Percentiles rank a stretch among this genome's conserved stretches.
Evolutionary conservation across 495 filamentous ascomycete genomes (phyloP).

Genomic region (Lindgomyces ingoldianus): DNA sequence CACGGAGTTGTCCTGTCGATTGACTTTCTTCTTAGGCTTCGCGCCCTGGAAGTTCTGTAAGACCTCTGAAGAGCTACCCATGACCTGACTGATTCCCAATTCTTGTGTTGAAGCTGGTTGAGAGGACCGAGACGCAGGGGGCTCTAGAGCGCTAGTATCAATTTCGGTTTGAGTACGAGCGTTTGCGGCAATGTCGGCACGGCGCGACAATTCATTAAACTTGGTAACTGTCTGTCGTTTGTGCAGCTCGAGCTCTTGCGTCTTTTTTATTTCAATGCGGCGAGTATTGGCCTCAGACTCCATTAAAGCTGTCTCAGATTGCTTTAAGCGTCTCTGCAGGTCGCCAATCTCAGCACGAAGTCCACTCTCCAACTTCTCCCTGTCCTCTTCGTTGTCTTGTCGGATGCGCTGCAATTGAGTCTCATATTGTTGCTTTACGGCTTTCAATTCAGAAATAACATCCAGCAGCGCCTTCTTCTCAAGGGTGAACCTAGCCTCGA

Average conservation of each 20-base stretch:
- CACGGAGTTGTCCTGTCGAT: constrained; percentile 22
- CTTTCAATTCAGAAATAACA: background rate
- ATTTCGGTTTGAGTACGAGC: background rate
- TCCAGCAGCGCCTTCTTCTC: constrained; percentile 12
- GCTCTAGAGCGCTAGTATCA: background rate
- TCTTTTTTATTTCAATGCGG: background rate
- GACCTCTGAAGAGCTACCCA: background rate
- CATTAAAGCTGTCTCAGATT: background rate
- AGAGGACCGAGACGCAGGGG: background rate
- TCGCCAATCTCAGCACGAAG: constrained; percentile 3
- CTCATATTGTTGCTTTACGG: background rate
- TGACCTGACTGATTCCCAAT: background rate
- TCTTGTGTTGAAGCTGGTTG: background rate
- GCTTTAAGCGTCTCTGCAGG: background rate
- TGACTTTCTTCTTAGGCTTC: constrained; percentile 36
- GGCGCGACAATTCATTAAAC: background rate
- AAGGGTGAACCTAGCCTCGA: background rate
- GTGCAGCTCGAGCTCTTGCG: background rate
- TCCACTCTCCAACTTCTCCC: background rate
- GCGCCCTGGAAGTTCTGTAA: background rate
- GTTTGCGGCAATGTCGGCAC: background rate
- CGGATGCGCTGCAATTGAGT: background rate
- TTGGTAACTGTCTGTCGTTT: background rate
- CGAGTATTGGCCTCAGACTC: constrained; percentile 7
- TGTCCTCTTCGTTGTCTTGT: background rate